Conservation (phyloP, 768 basidiomycete genomes). For the Strobilomyces echinocephalus region DNA sequence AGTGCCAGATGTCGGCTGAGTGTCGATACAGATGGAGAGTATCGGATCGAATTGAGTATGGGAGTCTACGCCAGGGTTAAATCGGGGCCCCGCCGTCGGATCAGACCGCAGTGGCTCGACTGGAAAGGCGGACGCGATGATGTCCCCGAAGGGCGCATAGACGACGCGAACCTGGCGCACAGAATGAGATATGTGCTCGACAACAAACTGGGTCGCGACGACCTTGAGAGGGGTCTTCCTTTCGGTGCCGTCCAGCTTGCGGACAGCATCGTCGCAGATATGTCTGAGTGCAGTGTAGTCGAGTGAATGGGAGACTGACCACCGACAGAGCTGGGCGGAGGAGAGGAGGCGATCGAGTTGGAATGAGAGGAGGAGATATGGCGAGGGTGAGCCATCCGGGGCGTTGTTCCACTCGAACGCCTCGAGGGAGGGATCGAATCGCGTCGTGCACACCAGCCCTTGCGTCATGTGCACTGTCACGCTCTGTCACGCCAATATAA, state of each 20-base stretch:
- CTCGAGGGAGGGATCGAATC: constrained; percentile 52
- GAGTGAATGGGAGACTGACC: constrained; percentile 37
- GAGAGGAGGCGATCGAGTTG: constrained; percentile 57
- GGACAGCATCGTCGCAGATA: constrained; percentile 45
- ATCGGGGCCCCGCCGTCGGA: constrained; percentile 37
- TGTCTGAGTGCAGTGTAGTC: constrained; percentile 38
- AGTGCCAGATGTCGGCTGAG: constrained; percentile 46
- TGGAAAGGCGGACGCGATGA: constrained; percentile 34
- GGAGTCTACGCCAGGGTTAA: constrained; percentile 31
- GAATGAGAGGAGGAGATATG: constrained; percentile 56
- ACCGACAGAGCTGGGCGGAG: constrained; percentile 48
- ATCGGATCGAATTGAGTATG: constrained; percentile 29
- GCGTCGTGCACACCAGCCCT: constrained; percentile 43
- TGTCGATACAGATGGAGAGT: constrained; percentile 53
- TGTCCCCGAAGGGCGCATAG: constrained; percentile 36
- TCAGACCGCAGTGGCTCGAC: constrained; percentile 33
- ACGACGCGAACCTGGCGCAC: constrained; percentile 49
- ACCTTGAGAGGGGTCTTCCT: constrained; percentile 24
- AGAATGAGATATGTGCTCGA: neutral
- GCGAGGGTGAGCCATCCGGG: constrained; percentile 43
- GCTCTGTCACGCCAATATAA: constrained; percentile 20
- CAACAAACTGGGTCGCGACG: neutral
- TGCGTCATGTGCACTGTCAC: constrained; percentile 8
- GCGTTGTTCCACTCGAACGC: constrained; percentile 55
- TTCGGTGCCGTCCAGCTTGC: constrained; percentile 13